Percentiles rank a stretch among this genome's conserved stretches.
Conservation (phyloP, 1,284 basidiomycete genomes). For the Ganoderma meredithae region DNA sequence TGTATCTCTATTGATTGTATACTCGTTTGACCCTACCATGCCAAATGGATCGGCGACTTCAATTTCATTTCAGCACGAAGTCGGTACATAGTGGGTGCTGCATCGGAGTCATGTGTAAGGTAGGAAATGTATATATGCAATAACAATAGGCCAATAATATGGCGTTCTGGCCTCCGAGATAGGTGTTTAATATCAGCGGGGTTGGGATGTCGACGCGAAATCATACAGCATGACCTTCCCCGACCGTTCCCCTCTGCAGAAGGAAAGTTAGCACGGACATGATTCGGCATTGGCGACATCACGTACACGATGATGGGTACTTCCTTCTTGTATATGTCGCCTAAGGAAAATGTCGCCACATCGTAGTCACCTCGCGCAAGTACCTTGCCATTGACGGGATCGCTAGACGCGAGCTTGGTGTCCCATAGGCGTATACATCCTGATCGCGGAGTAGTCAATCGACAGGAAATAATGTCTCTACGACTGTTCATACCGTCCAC, state of each 20-base stretch:
- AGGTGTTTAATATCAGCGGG: neutral
- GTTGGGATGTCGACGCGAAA: neutral
- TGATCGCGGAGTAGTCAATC: conserved; percentile 38
- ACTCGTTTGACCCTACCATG: neutral
- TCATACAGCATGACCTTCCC: conserved; percentile 35
- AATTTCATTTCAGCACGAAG: neutral
- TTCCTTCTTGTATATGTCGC: conserved; percentile 59
- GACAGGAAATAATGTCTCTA: neutral
- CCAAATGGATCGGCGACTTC: neutral
- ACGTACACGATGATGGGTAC: conserved; percentile 69
- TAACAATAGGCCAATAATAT: neutral
- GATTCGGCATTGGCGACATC: neutral
- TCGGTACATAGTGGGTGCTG: neutral
- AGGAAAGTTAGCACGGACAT: neutral
- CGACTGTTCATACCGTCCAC: conserved; percentile 59
- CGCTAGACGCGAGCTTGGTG: conserved; percentile 48
- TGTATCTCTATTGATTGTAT: conserved; percentile 36
- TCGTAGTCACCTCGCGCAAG: conserved; percentile 63
- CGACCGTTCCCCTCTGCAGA: conserved; percentile 33
- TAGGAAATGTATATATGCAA: neutral
- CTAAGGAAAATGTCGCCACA: conserved; percentile 65
- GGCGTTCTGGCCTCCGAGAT: neutral
- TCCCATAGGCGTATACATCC: conserved; percentile 77
- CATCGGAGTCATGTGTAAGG: neutral
- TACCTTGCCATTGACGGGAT: conserved; percentile 52